phyloP scores from a whole-genome alignment of 2,329 filamentous ascomycete species.

The Dactylellina cionopaga region DNA sequence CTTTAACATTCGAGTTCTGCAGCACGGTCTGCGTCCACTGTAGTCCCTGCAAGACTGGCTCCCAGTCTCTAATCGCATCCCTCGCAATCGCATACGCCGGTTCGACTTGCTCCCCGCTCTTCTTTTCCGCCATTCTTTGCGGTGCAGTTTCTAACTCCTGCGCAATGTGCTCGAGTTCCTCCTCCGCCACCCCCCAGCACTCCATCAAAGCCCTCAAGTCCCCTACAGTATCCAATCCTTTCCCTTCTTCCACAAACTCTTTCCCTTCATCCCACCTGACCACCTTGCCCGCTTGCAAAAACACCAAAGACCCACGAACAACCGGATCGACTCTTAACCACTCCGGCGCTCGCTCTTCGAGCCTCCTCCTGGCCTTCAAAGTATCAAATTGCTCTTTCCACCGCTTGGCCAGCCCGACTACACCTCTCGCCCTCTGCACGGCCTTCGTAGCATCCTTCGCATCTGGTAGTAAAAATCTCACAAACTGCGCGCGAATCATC shows the following conservation, averaged over 20 bases:
- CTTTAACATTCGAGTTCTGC: constrained; percentile 14
- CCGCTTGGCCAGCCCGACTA: background rate
- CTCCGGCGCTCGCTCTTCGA: constrained; percentile 13
- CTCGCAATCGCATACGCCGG: constrained; percentile 32
- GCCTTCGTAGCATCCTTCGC: constrained; percentile 15
- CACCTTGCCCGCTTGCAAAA: constrained; percentile 30
- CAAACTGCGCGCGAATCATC: constrained; percentile 40
- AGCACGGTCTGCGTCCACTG: constrained; percentile 42
- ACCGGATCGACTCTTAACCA: constrained; percentile 40
- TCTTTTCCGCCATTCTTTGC: background rate
- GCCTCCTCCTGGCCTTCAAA: background rate
- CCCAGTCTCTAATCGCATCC: constrained; percentile 36
- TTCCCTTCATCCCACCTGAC: constrained; percentile 35
- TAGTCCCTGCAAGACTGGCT: constrained; percentile 32
- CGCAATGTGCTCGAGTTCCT: constrained; percentile 12
- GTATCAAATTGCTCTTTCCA: constrained; percentile 40
- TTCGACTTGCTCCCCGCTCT: background rate
- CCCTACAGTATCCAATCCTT: background rate
- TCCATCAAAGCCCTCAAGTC: constrained; percentile 24
- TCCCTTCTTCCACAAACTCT: background rate
- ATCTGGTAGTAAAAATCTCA: constrained; percentile 35
- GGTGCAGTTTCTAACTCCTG: background rate
- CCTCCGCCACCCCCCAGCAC: constrained; percentile 18
- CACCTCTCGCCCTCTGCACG: constrained; percentile 12
- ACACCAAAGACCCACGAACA: constrained; percentile 29